These are phyloP conservation scores for Colletotrichum viniferum DNA, from an alignment of 2,329 filamentous ascomycete genomes.

Conservation along the genomic window DNA sequence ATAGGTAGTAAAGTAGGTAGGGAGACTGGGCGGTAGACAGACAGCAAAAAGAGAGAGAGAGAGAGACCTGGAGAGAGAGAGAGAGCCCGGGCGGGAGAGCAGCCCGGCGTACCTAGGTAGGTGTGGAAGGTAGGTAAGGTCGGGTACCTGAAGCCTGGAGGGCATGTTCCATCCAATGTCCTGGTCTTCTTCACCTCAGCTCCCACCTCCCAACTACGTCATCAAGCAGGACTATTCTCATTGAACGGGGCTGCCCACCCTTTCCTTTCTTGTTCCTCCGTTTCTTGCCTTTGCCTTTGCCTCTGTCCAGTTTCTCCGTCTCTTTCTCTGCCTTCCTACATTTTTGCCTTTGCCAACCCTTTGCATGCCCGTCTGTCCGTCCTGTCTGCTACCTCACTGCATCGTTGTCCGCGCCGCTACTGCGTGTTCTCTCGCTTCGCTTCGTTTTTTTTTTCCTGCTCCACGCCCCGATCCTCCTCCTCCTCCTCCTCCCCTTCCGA, in stretches of 20 bases:
- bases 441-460: not conserved
- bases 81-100: not conserved
- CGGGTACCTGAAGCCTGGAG: not conserved
- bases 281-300: not conserved
- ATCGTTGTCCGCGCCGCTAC: not conserved
- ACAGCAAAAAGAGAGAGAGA: not conserved
- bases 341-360: not conserved
- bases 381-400: not conserved
- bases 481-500: not conserved
- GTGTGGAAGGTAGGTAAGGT: not conserved
- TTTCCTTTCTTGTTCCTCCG: constrained; percentile 17
- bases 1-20: no score
- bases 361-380: not conserved
- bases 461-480: not conserved
- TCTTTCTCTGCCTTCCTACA: not conserved
- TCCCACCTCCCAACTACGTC: constrained; percentile 10
- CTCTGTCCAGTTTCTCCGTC: not conserved
- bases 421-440: not conserved
- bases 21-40: not conserved
- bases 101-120: not conserved
- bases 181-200: not conserved
- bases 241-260: constrained; percentile 6
- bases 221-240: constrained; percentile 2
- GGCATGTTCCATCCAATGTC: not conserved
- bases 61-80: not conserved